A percentile compares a stretch with the other conserved stretches of the same genome.
Evolutionary conservation across 768 basidiomycete genomes (phyloP).

Genomic region (Leccinum incarnatum): DNA sequence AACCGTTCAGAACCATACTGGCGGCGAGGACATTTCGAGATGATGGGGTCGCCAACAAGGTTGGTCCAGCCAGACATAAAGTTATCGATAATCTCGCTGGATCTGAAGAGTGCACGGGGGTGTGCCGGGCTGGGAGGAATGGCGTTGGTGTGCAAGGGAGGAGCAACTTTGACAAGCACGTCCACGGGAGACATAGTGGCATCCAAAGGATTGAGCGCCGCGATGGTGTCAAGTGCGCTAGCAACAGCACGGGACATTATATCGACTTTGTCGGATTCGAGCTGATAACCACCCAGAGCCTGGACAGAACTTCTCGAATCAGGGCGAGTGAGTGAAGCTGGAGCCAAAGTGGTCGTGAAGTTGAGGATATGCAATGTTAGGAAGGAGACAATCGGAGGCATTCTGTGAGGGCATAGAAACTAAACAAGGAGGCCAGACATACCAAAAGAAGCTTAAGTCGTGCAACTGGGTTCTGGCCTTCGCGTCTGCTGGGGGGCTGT

Average conservation of each 20-base stretch:
- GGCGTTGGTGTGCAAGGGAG: slow-evolving; percentile 57
- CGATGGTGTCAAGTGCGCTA: slow-evolving; percentile 56
- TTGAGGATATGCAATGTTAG: slow-evolving; percentile 89
- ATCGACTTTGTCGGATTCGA: slow-evolving; percentile 58
- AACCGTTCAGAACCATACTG: slow-evolving; percentile 89
- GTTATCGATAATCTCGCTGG: slow-evolving; percentile 64
- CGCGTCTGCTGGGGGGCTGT: slow-evolving; percentile 38
- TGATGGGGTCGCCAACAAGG: slow-evolving; percentile 36
- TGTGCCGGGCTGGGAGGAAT: slow-evolving; percentile 33
- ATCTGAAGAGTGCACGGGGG: slow-evolving; percentile 31
- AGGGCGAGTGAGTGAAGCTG: slow-evolving; percentile 49
- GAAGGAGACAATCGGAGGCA: slow-evolving; percentile 77
- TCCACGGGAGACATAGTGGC: slow-evolving; percentile 29
- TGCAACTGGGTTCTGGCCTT: slow-evolving; percentile 78
- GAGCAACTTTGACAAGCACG: slow-evolving; percentile 58
- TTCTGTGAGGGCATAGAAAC: neutral
- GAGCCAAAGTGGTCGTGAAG: slow-evolving; percentile 86
- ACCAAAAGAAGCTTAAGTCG: slow-evolving; percentile 86
- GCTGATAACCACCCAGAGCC: slow-evolving; percentile 12
- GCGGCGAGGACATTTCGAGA: slow-evolving; percentile 55
- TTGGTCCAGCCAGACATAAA: slow-evolving; percentile 91
- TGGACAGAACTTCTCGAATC: slow-evolving; percentile 25
- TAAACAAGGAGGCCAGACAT: slow-evolving; percentile 24
- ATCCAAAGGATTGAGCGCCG: slow-evolving; percentile 30
- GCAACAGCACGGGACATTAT: slow-evolving; percentile 60